phyloP scores from a whole-genome alignment of 2,329 filamentous ascomycete genomes.

The Fusarium hostae region DNA sequence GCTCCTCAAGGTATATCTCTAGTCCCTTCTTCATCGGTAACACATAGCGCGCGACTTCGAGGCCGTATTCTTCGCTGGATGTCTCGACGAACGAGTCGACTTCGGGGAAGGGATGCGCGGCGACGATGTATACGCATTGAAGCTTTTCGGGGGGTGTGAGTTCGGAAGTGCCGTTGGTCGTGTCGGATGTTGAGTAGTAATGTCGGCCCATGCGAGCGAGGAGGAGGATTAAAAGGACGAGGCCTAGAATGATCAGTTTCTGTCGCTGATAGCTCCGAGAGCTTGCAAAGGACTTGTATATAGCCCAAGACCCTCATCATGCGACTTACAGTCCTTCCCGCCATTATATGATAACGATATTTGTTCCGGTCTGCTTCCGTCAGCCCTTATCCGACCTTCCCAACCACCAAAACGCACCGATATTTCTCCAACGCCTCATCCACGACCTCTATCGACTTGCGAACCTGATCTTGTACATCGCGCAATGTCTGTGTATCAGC shows the following conservation, averaged over 20 bases:
- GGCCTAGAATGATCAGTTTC: slow-evolving; percentile 54
- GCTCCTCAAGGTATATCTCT: slow-evolving; percentile 76
- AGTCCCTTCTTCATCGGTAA: slow-evolving; percentile 86
- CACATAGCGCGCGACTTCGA: slow-evolving; percentile 79
- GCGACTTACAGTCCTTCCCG: slow-evolving; percentile 79
- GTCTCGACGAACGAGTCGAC: slow-evolving; percentile 84
- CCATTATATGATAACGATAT: slow-evolving; percentile 96
- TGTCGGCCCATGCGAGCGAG: slow-evolving; percentile 69
- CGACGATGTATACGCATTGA: slow-evolving; percentile 89
- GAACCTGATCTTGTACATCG: slow-evolving; percentile 79
- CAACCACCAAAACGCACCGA: slow-evolving; percentile 59
- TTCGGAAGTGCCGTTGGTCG: slow-evolving; percentile 28
- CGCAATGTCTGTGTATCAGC: slow-evolving; percentile 66
- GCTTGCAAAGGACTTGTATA: accelerated
- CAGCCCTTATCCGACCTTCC: slow-evolving; percentile 13
- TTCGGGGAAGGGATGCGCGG: slow-evolving; percentile 83
- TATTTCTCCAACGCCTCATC: slow-evolving; percentile 80
- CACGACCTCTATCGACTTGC: slow-evolving; percentile 77
- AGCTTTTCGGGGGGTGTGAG: slow-evolving; percentile 59
- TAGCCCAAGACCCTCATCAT: not conserved
- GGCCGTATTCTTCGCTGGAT: slow-evolving; percentile 75
- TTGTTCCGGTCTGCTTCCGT: slow-evolving; percentile 71
- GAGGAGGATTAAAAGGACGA: slow-evolving; percentile 89
- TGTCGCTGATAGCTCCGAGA: not conserved
- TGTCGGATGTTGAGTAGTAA: slow-evolving; percentile 44